phyloP scores from a whole-genome alignment of 495 filamentous ascomycete genomes.

The Penicillium cosmopolitanum region DNA sequence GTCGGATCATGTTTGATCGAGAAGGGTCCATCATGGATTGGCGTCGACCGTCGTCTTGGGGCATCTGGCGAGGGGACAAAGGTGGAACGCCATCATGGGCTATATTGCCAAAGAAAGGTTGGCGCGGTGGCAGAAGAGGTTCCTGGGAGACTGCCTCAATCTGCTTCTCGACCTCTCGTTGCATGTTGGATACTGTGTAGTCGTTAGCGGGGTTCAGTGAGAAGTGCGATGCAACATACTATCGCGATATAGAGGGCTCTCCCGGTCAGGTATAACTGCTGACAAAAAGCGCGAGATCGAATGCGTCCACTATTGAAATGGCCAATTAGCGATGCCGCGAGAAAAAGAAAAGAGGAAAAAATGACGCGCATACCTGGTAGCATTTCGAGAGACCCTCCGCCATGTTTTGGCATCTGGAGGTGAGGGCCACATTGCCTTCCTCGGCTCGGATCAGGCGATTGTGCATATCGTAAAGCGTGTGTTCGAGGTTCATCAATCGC shows the following conservation, averaged over 20 bases:
- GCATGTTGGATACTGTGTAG: conserved; percentile 70
- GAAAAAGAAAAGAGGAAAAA: background rate
- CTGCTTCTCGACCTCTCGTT: conserved; percentile 84
- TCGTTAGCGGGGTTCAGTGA: background rate
- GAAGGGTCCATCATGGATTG: conserved; percentile 41
- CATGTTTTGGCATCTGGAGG: conserved; percentile 78
- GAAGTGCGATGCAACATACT: conserved; percentile 36
- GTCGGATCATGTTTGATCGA: conserved; percentile 46
- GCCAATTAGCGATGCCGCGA: background rate
- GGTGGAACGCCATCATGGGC: conserved; percentile 72
- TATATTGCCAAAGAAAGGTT: conserved; percentile 74
- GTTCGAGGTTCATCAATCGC: conserved; percentile 75
- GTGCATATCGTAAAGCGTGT: conserved; percentile 80
- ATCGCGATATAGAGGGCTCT: conserved; percentile 60
- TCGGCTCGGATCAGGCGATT: conserved; percentile 77
- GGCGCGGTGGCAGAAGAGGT: conserved; percentile 70
- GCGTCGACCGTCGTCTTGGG: conserved; percentile 83
- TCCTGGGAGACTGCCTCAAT: conserved; percentile 77
- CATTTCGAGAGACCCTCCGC: conserved; percentile 80
- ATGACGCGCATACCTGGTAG: conserved; percentile 60
- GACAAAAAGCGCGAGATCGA: conserved; percentile 76
- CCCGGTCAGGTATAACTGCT: conserved; percentile 68
- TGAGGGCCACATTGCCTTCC: conserved; percentile 77
- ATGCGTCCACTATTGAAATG: conserved; percentile 61
- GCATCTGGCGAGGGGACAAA: conserved; percentile 87